A percentile compares a stretch with the other conserved stretches of the same genome.
Conservation (phyloP, 768 basidiomycete genomes). For the Boletus reticuloceps region DNA sequence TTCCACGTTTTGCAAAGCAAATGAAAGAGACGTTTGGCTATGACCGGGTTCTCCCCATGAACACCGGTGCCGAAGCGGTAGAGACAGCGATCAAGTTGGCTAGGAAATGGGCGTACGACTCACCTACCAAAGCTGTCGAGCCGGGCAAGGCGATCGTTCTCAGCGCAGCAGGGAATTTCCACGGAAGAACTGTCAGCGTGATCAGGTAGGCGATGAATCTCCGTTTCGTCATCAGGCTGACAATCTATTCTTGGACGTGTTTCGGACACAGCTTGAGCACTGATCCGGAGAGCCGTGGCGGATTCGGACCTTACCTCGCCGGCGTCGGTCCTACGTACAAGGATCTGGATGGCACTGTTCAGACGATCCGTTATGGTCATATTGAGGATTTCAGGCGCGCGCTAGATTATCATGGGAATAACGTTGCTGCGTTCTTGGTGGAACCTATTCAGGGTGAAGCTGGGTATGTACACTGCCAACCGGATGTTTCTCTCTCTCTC, state of each 20-base stretch:
- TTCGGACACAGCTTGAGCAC: slow-evolving; percentile 74
- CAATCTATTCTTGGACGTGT: slow-evolving; percentile 12
- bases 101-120: slow-evolving; percentile 96
- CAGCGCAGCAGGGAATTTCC: slow-evolving; percentile 89
- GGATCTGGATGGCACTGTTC: slow-evolving; percentile 45
- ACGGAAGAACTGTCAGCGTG: slow-evolving; percentile 87
- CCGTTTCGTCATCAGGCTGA: background rate
- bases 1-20: slow-evolving; percentile 86
- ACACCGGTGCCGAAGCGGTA: slow-evolving; percentile 98
- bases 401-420: slow-evolving; percentile 72
- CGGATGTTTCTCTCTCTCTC: background rate
- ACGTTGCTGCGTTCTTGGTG: slow-evolving; percentile 90
- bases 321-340: slow-evolving; percentile 79
- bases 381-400: slow-evolving; percentile 81
- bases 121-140: slow-evolving; percentile 52
- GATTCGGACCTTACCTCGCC: slow-evolving; percentile 89
- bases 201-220: slow-evolving; percentile 54
- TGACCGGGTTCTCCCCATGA: slow-evolving; percentile 98
- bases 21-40: slow-evolving; percentile 84
- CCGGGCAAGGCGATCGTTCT: slow-evolving; percentile 79
- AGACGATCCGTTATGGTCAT: slow-evolving; percentile 79
- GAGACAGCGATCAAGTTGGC: slow-evolving; percentile 97
- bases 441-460: slow-evolving; percentile 99
- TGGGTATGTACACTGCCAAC: slow-evolving; percentile 53
- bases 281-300: slow-evolving; percentile 82